Base-by-base conservation (phyloP, 345 rosid genomes). In the Euclidium syriacum region DNA sequence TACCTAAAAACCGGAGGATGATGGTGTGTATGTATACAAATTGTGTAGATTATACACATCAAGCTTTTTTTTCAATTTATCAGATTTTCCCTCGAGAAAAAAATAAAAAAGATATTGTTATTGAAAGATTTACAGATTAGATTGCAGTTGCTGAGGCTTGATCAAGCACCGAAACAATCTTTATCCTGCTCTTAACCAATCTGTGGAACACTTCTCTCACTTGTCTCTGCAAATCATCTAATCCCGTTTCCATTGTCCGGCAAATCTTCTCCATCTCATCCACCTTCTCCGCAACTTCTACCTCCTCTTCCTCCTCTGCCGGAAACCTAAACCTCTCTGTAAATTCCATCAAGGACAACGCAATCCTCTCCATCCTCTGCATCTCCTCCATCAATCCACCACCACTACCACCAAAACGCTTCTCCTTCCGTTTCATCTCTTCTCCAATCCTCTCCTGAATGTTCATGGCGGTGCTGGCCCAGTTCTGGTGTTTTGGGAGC, bases 381-480 rank as follows among this genome's bases (percentile, higher is more conserved):
- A 86, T 73, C 80, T 90, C 98, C 33, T 85, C 94, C 35, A 85
- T 75, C 83, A 95, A 60, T 5, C 96, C 96, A 1, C 81, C 78
- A 2, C 80, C 67, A 43, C 64, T 48, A 22, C 70, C 70, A 40
- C 27, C 1, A 10, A 86, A 82, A 52, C 83, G 85, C 79, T 86
- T 95, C 78, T 90, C 99, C 76, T 90, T 90, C 81, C 66, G 79
- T 85, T 90, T 95, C 84, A 92, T 79, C 70, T 90, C 99, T 38
- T 88, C 99, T 3, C 85, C 84, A 8, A 95, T 75, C 77, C 79
- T 90, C 72, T 95, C 98, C 36, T 81, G 88, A 27, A 95, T 61
- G n/a, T 51, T 77, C 3, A 74, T 72, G 34, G 88, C 65, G 30
- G 84, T 64, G 5, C 82, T 82, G 2, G 96, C 96, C 96, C 99